Evolutionary conservation across 2,329 filamentous ascomycete species (phyloP).

Genomic region (Apiospora phragmitis): DNA sequence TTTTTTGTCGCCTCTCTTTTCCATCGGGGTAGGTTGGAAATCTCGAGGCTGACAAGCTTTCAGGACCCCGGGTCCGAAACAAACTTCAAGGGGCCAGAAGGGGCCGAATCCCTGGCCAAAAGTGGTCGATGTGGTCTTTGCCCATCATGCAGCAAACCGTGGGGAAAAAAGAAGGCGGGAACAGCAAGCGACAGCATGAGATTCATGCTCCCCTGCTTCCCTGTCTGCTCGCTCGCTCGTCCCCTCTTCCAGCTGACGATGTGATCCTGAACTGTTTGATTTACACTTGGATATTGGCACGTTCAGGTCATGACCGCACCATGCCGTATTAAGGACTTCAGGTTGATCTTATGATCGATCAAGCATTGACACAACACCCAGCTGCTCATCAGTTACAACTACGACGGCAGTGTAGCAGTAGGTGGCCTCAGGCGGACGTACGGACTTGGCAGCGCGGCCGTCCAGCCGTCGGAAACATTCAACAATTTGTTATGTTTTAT

Average conservation of each 20-base stretch:
- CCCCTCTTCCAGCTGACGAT: constrained; percentile 1
- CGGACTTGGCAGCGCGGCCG: background rate
- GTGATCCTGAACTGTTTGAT: constrained; percentile 1
- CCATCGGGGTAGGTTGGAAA: background rate
- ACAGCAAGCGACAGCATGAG: background rate
- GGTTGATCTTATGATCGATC: constrained; percentile 5
- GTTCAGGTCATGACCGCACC: background rate
- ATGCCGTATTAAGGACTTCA: background rate
- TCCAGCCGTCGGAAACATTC: constrained; percentile 1
- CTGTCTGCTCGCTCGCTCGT: background rate
- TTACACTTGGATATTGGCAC: background rate
- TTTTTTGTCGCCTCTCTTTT: background rate
- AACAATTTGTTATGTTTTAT: background rate
- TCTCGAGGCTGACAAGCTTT: constrained; percentile 13
- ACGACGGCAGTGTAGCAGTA: background rate
- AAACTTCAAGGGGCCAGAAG: constrained; percentile 15
- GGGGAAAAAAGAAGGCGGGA: background rate
- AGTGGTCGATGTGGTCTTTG: background rate
- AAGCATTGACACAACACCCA: background rate
- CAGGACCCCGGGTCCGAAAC: constrained; percentile 21
- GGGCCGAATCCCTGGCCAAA: constrained; percentile 4
- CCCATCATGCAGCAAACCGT: constrained; percentile 8
- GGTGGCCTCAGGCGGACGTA: background rate
- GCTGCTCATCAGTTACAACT: background rate
- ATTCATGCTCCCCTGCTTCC: background rate